A percentile compares a stretch with the other conserved stretches of the same genome.
These are phyloP conservation scores for Syzygium aqueum DNA, from an alignment of 345 rosid species.

Conservation along the genomic window DNA sequence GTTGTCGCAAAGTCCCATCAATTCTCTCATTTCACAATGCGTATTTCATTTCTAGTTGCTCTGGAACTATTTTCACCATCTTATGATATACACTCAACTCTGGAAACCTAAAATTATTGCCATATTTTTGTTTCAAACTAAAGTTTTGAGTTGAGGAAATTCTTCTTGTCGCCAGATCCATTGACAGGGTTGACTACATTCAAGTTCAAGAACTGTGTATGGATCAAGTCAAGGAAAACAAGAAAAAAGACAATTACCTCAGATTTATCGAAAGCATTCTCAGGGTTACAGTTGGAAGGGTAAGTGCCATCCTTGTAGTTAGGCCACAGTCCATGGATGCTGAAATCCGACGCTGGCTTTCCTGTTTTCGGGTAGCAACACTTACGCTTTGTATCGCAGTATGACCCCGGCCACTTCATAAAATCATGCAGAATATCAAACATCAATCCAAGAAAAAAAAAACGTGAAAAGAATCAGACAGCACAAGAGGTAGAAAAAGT, in stretches of 20 bases:
- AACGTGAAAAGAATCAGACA: neutral
- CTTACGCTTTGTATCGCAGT: constrained; percentile 49
- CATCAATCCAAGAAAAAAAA: neutral
- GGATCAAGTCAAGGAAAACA: neutral
- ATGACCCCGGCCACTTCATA: constrained; percentile 85
- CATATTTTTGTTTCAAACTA: neutral
- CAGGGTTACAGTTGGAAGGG: constrained; percentile 57
- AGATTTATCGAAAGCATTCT: constrained; percentile 28
- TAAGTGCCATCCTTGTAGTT: constrained; percentile 60
- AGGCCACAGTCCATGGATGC: constrained; percentile 96
- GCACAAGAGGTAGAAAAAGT: neutral
- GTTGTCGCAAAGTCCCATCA: neutral
- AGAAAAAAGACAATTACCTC: constrained; percentile 28
- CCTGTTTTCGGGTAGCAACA: constrained; percentile 86
- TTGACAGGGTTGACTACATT: neutral
- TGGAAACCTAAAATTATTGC: neutral
- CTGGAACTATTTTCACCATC: neutral
- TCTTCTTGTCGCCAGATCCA: neutral
- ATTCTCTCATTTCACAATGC: neutral
- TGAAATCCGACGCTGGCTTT: constrained; percentile 73
- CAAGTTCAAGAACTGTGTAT: neutral
- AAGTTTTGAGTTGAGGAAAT: neutral
- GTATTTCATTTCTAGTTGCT: neutral
- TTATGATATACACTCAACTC: neutral
- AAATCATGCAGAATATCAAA: neutral